Evolutionary conservation across 257 asterid genomes (phyloP), one percentile per base, ranked within the genome.

Genomic region (Scutellaria barbata): DNA sequence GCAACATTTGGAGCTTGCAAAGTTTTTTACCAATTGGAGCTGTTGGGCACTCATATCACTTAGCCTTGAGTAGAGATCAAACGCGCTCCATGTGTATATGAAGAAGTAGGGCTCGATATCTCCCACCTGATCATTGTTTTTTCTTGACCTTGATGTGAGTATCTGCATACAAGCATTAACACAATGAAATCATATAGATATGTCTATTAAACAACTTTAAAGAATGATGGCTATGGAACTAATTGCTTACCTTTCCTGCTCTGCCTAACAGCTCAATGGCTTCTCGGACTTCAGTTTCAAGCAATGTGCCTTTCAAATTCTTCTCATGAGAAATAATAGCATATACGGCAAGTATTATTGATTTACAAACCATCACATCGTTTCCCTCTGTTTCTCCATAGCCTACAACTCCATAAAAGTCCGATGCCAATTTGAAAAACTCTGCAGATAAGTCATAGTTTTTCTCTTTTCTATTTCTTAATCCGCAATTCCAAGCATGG

Each of bases 401-500:
- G 69, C 82, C 50, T 30, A 41, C 73, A 57, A 79, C 59, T 52
- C 79, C 76, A 63, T 88, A 95, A 67, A 91, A 88, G 37, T 92
- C 88, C 22, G 97, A 89, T 62, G 98, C 97, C 77, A 88, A 74
- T 79, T 71, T 86, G 79, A 89, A 95, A 81, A 88, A 95, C 56
- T 92, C 94, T 3, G 92, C 84, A 65, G 90, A 82, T 57, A 88
- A 63, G 20, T 84, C 82, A 43, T 83, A 92, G 56, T 81, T 81
- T 39, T 85, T 85, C 66, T 76, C 83, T 80, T 89, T 90, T 74
- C 92, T 98, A 14, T 84, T 83, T 77, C 85, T 85, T 68, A 84
- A 89, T 51, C 99, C 99, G 37, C 77, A 72, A 80, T 95, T 95
- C 96, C 97, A 95, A 40, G 96, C 81, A 64, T 85, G 86, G 72